Base-by-base conservation (phyloP, 2,329 filamentous ascomycete species). In the Lachnellula arida region DNA sequence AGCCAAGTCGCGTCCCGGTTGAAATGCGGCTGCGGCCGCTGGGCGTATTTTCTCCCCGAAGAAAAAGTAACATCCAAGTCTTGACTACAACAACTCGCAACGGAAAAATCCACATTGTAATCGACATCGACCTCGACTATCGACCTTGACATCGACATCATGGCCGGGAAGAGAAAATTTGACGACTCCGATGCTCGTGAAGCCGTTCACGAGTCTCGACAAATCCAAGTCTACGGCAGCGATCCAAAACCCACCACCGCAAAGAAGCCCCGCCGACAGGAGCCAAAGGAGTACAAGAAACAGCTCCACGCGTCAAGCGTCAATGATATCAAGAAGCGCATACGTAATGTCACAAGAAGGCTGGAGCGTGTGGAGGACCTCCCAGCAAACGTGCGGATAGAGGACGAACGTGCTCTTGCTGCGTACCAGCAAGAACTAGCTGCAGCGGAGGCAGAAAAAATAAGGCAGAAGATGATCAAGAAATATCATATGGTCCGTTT, bases 401-500 rank as follows among this genome's bases (percentile, higher is more conserved):
- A 90, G 25, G 79, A 89, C 57, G 86, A 92, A 72, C 80, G 88
- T 54, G 89, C 91, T 67, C 74, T 93, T 60, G 80, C 79, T 47
- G 79, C 85, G 4, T 86, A 85, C 65, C 79, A 83, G 70, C 76
- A 81, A 60, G 86, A 88, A 65, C 76, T 92, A 56, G 76, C 73
- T 4, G 78, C 81, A 60, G 77, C 80, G 48, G 75, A 81, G 57
- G 77, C 79, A 56, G 82, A 84, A 65, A 85, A 84, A 73, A 79
- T 78, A 67, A 79, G 83, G 62, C 79, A 79, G 64, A 78, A 83
- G 57, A 89, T 92, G 81, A 91, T 92, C 60, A 78, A 78, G 50
- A 88, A 86, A 70, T 94, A 91, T 65, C 89, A 93, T 70, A 92
- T 90, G 81, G 83, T 93, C 50, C 78, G 89, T 28, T 94, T 94